Base-by-base conservation (phyloP, 139 green algal species). In the Ulvella scutata region DNA sequence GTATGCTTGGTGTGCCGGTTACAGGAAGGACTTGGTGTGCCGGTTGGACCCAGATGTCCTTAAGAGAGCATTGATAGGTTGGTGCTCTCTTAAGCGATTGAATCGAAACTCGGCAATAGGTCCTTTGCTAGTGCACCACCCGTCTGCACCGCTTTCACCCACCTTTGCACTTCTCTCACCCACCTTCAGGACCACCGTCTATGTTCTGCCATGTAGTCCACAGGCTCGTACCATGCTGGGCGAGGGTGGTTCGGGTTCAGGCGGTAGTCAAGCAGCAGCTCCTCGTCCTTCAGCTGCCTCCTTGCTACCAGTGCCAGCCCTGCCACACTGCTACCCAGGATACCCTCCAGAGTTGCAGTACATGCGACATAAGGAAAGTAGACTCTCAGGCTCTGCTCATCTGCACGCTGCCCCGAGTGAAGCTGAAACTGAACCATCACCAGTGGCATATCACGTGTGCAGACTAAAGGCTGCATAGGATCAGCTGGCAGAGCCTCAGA, bases 191-290 rank as follows among this genome's bases (percentile, higher is more conserved):
- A 37, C 88, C 87, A 93, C 13, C 87, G 75, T 76, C 83, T 77
- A 17, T 75, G 40, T 28, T 93, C 88, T 43, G 90, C 88, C 23
- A 83, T 74, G 2, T 73, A 37, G 60, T 93, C 86, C 2, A 92
- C 83, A n/a, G 86, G 78, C 3, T 59, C 26, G 59, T 92, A 92
- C 88, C 88, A 93, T 2, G 37, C 43, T 28, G 88, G 88, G 74
- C 79, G 51, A 0, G 72, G 26, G 62, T 86, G 36, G 9, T 82
- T 59, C 26, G 83, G 85, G 31, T 75, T 88, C 4, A 91, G 77
- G 20, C 88, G 62, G 75, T 93, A 93, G 78, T 93, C 88, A n/a
- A 92, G 60, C 72, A 92, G 76, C n/a, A 93, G 36, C 76, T 93
- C 88, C 60, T 89, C 78, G 37, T 87, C 80, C 2, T 80, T 13